These are phyloP conservation scores for Pseudohyphozyma bogoriensis DNA, from an alignment of 768 basidiomycete genomes.

Conservation along the genomic window DNA sequence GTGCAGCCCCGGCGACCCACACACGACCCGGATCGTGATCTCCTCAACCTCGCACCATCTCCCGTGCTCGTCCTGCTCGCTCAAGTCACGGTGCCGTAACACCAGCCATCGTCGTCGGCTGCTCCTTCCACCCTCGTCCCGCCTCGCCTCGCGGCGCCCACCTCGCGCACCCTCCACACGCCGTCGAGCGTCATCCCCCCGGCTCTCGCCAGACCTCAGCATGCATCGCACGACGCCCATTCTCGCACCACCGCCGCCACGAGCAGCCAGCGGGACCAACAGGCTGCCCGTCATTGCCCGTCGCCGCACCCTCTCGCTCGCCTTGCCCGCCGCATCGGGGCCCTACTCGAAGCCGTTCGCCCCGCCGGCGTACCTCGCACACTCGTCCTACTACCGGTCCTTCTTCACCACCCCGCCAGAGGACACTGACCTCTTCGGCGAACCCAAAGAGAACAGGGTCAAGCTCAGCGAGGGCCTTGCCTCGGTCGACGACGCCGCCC, in stretches of 20 bases:
- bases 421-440: not conserved
- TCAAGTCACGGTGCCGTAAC: too few species aligned
- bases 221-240: not conserved
- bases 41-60: too few species aligned
- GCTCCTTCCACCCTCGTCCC: too few species aligned
- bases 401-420: slow-evolving; percentile 20
- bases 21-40: too few species aligned
- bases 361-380: slow-evolving; percentile 25
- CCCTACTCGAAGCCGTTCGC: slow-evolving; percentile 16
- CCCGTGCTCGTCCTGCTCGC: too few species aligned
- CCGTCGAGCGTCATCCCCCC: too few species aligned
- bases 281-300: slow-evolving; percentile 11
- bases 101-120: too few species aligned
- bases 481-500: not conserved
- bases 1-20: too few species aligned
- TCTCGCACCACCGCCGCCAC: not conserved
- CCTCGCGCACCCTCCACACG: too few species aligned
- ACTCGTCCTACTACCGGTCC: slow-evolving; percentile 9
- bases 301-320: not conserved
- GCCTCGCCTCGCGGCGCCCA: too few species aligned
- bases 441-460: not conserved
- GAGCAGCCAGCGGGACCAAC: slow-evolving; percentile 7
- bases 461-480: not conserved
- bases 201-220: too few species aligned
- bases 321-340: not conserved